Evolutionary conservation across 306 rosid genomes (phyloP), one percentile per base, ranked within the genome.

Genomic region (Prunus padus): DNA sequence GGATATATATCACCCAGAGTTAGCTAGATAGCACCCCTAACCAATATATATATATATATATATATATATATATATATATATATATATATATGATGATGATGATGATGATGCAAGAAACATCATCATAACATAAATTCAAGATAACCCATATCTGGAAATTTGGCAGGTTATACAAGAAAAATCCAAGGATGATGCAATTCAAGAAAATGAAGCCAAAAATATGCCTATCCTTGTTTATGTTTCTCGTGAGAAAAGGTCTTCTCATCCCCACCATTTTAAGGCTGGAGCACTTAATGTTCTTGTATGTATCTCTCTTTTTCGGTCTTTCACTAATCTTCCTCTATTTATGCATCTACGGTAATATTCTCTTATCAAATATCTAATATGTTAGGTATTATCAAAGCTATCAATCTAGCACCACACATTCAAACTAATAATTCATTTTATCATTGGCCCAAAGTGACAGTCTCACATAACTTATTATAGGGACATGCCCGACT

Each of bases 211-310:
- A 5, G 56, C 4, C 18, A 45, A 64, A 8, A 28, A 3, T 13
- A 11, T 89, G 78, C 95, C 98, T 67, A 74, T 25, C 31, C 85
- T 93, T 65, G 89, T 87, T 22, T 92, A 87, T 28, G 91, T 90
- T 50, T 80, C 88, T 31, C 82, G 94, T 10, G 97, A 88, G 81
- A 90, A 83, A 76, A 84, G 60, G 64, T 79, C 79, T 10, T 59
- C 82, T 67, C 84, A 71, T 64, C 83, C 82, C 13, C 94, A 88
- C 72, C 82, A 83, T 86, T 90, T 87, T 89, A 92, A 90, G 77
- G 97, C 92, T 20, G 96, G 94, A 74, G 91, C 96, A 2, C 87
- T 87, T 55, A 92, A 92, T 76, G 87, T 72, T 69, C 86, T 92
- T 45, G 92, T 88, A 46, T 63, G 56, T 61, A 50, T 57, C 2